Evolutionary conservation across 2,329 filamentous ascomycete genomes (phyloP), one percentile per base, ranked within the genome.

Genomic region (Geoglossum cookeanum): DNA sequence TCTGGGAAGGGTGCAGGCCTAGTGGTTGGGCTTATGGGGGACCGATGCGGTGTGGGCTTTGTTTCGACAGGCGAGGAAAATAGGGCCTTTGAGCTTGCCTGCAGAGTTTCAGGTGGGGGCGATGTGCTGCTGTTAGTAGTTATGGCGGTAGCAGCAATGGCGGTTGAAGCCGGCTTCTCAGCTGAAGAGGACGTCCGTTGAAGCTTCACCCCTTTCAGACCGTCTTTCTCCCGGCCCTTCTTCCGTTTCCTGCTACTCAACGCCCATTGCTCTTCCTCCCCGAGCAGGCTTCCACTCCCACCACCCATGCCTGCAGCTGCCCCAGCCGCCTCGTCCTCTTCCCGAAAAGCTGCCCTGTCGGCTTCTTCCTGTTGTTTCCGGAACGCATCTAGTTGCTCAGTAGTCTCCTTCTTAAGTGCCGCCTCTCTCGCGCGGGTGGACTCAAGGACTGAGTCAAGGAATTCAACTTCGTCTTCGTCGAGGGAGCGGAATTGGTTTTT

Each of bases 341-440:
- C 71, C 8, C 70, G 58, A 8, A 72, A 63, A 35, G 69, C 72
- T 3, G 49, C 49, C 61, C 74, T 74, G 65, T 82, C 79, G 0
- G 74, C 77, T 60, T 79, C 75, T 60, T 81, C 78, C 59, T 78
- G 78, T 62, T 78, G 76, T 60, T 72, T 73, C 33, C 78, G 74
- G 61, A 83, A 84, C 1, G 71, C 63, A 45, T 80, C 78, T 9
- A 84, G 67, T 63, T 79, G 76, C 60, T 80, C 77, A 4, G 70
- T 69, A 0, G 78, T 83, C 61, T 83, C 78, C 62, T 74, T 77
- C 62, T 72, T 76, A 49, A 82, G 71, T 3, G 72, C 75, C 1
- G 70, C 74, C 62, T 83, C 79, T 64, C 80, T 72, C 27, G 73
- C 74, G 30, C 78, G 71, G 30, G 75, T 77, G 5, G 74, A 75